Conservation (phyloP, 1,139 yeast species). For the Schwanniomyces etchellsii region DNA sequence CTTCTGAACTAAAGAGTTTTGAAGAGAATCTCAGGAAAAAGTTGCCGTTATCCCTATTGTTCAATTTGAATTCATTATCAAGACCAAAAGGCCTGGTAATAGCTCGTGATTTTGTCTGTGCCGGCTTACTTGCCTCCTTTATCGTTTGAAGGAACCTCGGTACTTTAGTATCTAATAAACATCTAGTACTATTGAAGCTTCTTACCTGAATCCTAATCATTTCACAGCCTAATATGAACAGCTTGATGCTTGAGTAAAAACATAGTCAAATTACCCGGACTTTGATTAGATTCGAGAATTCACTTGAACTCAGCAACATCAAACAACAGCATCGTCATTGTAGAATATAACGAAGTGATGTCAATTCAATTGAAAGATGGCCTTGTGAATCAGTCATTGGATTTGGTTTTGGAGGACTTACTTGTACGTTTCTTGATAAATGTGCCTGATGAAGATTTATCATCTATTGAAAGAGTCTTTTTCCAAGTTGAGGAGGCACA, state of each 20-base stretch:
- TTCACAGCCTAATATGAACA: too few species aligned
- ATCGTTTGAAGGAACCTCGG: constrained; percentile 25
- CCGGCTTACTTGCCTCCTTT: constrained; percentile 23
- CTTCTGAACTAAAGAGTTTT: constrained; percentile 31
- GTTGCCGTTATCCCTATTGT: constrained; percentile 9
- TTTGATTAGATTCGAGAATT: too few species aligned
- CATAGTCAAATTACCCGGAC: too few species aligned
- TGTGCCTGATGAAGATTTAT: constrained; percentile 86
- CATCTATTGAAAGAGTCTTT: constrained; percentile 79
- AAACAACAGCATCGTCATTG: too few species aligned
- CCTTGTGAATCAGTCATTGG: constrained; percentile 54
- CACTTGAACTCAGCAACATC: too few species aligned
- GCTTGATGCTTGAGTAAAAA: too few species aligned
- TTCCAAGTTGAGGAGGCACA: constrained; percentile 98
- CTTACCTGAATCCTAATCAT: too few species aligned
- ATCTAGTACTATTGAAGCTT: not conserved
- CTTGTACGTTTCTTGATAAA: constrained; percentile 86
- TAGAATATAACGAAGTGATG: too few species aligned
- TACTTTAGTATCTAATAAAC: constrained; percentile 4
- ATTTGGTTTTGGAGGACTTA: constrained; percentile 78
- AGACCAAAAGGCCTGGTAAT: constrained; percentile 40
- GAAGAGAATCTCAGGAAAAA: constrained; percentile 6
- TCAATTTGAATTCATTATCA: constrained; percentile 17
- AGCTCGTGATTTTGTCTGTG: constrained; percentile 20
- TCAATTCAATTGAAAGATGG: constrained; percentile 55